These are phyloP conservation scores for Rhynchosporium agropyri DNA, from an alignment of 2,329 filamentous ascomycete genomes.

Conservation along the genomic window DNA sequence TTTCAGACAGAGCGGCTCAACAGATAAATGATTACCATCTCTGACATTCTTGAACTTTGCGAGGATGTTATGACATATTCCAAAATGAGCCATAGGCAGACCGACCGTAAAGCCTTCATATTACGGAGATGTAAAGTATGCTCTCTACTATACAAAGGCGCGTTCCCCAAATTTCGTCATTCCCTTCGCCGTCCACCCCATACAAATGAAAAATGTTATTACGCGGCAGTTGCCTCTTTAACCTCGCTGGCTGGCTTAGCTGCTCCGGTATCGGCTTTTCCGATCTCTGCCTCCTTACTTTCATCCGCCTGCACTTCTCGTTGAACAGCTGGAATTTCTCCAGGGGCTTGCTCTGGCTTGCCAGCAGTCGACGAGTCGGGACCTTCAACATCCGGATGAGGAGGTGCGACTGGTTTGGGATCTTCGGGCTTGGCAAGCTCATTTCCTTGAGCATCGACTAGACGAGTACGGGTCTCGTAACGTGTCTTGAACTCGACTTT, in stretches of 20 bases:
- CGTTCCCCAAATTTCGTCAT: slow-evolving; percentile 15
- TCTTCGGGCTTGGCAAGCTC: slow-evolving; percentile 54
- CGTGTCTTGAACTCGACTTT: slow-evolving; percentile 95
- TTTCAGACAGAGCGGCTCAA: not conserved
- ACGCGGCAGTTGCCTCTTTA: slow-evolving; percentile 54
- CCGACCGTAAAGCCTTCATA: slow-evolving; percentile 10
- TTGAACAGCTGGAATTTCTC: slow-evolving; percentile 47
- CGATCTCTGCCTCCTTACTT: slow-evolving; percentile 61
- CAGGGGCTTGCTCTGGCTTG: slow-evolving; percentile 43
- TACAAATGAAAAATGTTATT: slow-evolving; percentile 34
- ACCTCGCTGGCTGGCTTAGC: slow-evolving; percentile 66
- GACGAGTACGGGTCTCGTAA: slow-evolving; percentile 89
- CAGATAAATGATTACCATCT: not conserved
- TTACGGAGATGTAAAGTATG: slow-evolving; percentile 6
- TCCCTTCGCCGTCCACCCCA: slow-evolving; percentile 17
- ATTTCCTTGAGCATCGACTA: slow-evolving; percentile 79
- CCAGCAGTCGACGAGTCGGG: slow-evolving; percentile 60
- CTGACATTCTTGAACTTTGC: not conserved
- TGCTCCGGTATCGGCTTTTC: slow-evolving; percentile 45
- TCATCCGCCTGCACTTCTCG: slow-evolving; percentile 52
- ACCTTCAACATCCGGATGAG: slow-evolving; percentile 53
- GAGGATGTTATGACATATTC: not conserved
- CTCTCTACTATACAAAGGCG: slow-evolving; percentile 16
- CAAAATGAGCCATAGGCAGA: slow-evolving; percentile 3
- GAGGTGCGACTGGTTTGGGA: slow-evolving; percentile 37